Evolutionary conservation across 1,139 yeast genomes (phyloP).

Genomic region (Sugiyamaella neomexicana): DNA sequence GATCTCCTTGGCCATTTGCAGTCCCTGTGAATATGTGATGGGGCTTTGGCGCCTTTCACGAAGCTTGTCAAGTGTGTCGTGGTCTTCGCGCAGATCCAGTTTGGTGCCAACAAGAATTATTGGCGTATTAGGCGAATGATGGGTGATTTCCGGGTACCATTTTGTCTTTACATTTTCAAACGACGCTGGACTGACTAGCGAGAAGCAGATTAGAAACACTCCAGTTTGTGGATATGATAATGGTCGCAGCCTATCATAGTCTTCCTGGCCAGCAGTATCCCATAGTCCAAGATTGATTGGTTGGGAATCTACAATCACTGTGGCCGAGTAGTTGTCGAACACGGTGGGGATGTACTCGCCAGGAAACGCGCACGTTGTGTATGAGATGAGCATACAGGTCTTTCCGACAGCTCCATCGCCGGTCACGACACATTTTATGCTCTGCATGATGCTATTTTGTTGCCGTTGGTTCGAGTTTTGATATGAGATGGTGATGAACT

Average conservation of each 20-base stretch:
- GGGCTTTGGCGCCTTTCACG: conserved; percentile 64
- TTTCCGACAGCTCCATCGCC: conserved; percentile 98
- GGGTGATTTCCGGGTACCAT: conserved; percentile 89
- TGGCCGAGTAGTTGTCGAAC: conserved; percentile 86
- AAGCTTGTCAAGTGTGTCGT: conserved; percentile 70
- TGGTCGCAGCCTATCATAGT: conserved; percentile 88
- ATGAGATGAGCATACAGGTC: conserved; percentile 82
- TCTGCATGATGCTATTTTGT: conserved; percentile 55
- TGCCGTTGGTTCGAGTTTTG: no score
- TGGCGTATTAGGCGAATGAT: conserved; percentile 80
- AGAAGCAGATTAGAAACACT: conserved; percentile 82
- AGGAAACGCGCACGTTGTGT: conserved; percentile 92
- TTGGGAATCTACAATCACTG: conserved; percentile 79
- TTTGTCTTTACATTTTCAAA: conserved; percentile 67
- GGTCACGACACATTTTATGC: conserved; percentile 91
- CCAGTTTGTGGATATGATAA: conserved; percentile 92
- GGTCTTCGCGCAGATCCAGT: conserved; percentile 79
- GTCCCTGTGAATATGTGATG: conserved; percentile 62
- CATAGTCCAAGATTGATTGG: conserved; percentile 82
- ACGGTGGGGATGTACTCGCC: conserved; percentile 95
- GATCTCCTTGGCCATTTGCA: conserved; percentile 64
- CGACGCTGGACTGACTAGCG: conserved; percentile 79
- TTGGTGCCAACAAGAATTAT: conserved; percentile 84
- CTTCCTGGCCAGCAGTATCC: conserved; percentile 99
- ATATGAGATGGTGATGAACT: no score